Evolutionary conservation across 768 basidiomycete species (phyloP).

Genomic region (Crassisporium funariophilum): DNA sequence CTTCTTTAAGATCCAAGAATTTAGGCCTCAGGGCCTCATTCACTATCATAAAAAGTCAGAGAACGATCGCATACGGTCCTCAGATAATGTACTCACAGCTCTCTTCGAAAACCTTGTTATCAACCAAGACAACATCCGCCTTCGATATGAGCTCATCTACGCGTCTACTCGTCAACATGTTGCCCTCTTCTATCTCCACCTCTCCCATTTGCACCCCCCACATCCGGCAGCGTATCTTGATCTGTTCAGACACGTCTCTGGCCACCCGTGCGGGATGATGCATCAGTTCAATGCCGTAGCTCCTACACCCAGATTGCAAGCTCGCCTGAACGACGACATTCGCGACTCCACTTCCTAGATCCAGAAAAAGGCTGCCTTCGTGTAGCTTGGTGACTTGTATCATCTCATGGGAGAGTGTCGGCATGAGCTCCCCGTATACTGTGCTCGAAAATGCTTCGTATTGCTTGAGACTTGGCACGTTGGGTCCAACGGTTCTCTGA

Average conservation of each 20-base stretch:
- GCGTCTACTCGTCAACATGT: constrained; percentile 74
- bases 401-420: constrained; percentile 76
- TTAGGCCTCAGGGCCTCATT: constrained; percentile 86
- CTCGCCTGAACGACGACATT: constrained; percentile 84
- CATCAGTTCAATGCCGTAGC: constrained; percentile 82
- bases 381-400: constrained; percentile 55
- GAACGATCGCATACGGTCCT: constrained; percentile 1
- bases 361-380: constrained; percentile 71
- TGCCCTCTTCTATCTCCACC: constrained; percentile 79
- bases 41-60: constrained; percentile 44
- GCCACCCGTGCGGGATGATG: constrained; percentile 82
- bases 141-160: constrained; percentile 70
- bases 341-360: constrained; percentile 85
- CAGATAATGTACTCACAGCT: constrained; percentile 57
- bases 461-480: constrained; percentile 75
- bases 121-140: constrained; percentile 91
- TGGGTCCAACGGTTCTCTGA: constrained; percentile 90
- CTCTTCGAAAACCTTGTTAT: constrained; percentile 83
- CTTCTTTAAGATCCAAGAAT: constrained; percentile 94
- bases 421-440: constrained; percentile 90
- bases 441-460: constrained; percentile 85
- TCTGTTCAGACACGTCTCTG: constrained; percentile 70
- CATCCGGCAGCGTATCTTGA: constrained; percentile 78
- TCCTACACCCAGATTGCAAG: constrained; percentile 74
- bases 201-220: constrained; percentile 84